Percentiles rank a stretch among this genome's conserved stretches.
Evolutionary conservation across 2,329 filamentous ascomycete species (phyloP).

Genomic region (Exophiala alcalophila): DNA sequence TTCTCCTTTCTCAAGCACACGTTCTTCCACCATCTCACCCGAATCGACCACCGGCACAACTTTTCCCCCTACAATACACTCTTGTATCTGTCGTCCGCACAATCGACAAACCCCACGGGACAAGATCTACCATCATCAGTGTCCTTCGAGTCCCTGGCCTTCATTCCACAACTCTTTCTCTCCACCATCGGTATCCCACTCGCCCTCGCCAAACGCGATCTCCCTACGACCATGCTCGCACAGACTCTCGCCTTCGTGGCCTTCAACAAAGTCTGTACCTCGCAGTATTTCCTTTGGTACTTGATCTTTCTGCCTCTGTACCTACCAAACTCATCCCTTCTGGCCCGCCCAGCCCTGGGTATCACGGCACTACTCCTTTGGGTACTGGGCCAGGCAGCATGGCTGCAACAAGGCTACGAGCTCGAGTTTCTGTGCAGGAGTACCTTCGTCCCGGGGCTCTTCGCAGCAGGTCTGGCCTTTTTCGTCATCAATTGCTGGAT

Average conservation of each 20-base stretch:
- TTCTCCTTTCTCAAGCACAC: constrained; percentile 81
- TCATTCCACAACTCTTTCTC: constrained; percentile 80
- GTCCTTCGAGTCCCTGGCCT: constrained; percentile 75
- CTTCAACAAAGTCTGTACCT: constrained; percentile 99
- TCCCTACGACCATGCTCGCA: constrained; percentile 79
- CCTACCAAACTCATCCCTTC: constrained; percentile 69
- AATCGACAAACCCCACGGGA: constrained; percentile 39
- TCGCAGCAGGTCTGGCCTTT: constrained; percentile 70
- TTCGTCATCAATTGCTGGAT: constrained; percentile 87
- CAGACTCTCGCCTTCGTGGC: constrained; percentile 97
- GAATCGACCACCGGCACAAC: constrained; percentile 95
- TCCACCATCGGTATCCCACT: constrained; percentile 74
- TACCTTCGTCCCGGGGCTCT: constrained; percentile 82
- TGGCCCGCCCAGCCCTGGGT: constrained; percentile 61
- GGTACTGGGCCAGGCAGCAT: constrained; percentile 62
- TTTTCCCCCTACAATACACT: constrained; percentile 95
- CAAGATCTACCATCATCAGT: constrained; percentile 34
- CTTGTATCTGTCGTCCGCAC: constrained; percentile 78
- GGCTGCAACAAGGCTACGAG: constrained; percentile 71
- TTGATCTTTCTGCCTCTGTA: constrained; percentile 90
- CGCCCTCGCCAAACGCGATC: constrained; percentile 32
- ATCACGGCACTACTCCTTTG: constrained; percentile 66
- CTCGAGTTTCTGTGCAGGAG: constrained; percentile 78
- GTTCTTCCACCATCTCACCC: constrained; percentile 86
- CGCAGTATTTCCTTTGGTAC: constrained; percentile 99